phyloP scores from a whole-genome alignment of 129 eudicot genomes.

The Chrysanthemum seticuspe region DNA sequence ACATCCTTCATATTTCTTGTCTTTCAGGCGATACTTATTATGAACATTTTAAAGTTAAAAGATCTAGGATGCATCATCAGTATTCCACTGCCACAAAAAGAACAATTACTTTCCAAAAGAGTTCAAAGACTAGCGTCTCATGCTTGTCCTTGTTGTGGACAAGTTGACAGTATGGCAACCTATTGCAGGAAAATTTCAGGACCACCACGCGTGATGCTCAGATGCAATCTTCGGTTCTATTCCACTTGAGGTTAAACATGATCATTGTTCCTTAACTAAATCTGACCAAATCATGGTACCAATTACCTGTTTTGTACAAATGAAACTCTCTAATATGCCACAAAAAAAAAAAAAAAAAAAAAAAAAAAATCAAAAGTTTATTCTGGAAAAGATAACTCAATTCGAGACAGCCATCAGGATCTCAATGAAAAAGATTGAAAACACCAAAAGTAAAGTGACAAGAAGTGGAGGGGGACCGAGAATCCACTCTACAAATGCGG shows the following conservation, averaged over 20 bases:
- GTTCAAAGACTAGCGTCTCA: constrained; percentile 14
- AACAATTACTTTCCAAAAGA: constrained; percentile 24
- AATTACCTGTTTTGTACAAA: not conserved
- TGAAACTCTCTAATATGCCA: constrained; percentile 12
- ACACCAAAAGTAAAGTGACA: constrained; percentile 21
- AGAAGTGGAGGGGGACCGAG: constrained; percentile 56
- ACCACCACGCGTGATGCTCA: constrained; percentile 26
- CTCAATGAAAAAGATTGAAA: constrained; percentile 22
- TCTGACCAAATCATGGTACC: not conserved
- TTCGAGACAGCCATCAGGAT: constrained; percentile 23
- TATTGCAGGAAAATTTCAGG: constrained; percentile 17
- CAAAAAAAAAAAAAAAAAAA: constrained; percentile 2
- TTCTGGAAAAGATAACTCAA: constrained; percentile 18
- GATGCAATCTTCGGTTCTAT: constrained; percentile 13
- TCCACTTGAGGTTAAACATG: constrained; percentile 25
- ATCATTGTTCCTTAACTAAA: constrained; percentile 7
- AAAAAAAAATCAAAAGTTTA: constrained; percentile 1
- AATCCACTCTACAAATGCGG: constrained; percentile 46
- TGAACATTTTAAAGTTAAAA: constrained; percentile 2
- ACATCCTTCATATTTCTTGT: not conserved
- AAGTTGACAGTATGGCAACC: constrained; percentile 28
- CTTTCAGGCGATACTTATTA: constrained; percentile 3
- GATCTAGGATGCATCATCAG: constrained; percentile 6
- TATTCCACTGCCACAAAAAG: constrained; percentile 17
- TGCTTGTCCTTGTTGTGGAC: constrained; percentile 28